Percentiles rank a stretch among this genome's conserved stretches.
Evolutionary conservation across 2,329 filamentous ascomycete genomes (phyloP).

Genomic region (Aspergillus sp.): DNA sequence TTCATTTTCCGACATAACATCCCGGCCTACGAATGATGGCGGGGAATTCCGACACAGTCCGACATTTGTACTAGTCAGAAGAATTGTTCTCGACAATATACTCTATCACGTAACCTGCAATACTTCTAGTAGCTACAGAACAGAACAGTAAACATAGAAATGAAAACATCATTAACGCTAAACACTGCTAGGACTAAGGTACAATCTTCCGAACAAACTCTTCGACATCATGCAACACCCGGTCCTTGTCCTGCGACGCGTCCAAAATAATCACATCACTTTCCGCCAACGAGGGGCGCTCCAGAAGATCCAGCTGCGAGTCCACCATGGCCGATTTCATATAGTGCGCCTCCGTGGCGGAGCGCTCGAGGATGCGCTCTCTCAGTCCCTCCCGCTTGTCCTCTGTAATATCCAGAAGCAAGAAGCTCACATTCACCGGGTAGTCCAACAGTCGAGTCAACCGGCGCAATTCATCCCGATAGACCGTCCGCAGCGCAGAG

Average conservation of each 20-base stretch:
- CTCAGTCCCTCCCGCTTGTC: constrained; percentile 37
- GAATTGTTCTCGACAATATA: no score
- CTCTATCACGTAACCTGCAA: no score
- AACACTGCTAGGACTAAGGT: no score
- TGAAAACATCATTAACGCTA: no score
- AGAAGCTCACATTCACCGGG: constrained; percentile 34
- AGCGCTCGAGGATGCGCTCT: constrained; percentile 44
- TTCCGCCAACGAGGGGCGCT: constrained; percentile 45
- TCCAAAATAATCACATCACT: constrained; percentile 23
- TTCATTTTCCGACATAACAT: no score
- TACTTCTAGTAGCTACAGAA: no score
- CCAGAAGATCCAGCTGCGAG: constrained; percentile 51
- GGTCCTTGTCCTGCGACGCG: constrained; percentile 6
- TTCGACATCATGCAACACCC: constrained; percentile 7
- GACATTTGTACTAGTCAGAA: no score
- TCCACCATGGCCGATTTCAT: constrained; percentile 56
- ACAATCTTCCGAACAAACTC: neutral
- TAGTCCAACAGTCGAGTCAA: constrained; percentile 18
- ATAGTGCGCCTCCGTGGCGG: constrained; percentile 45
- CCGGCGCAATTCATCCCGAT: constrained; percentile 54
- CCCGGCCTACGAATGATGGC: no score
- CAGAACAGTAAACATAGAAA: no score
- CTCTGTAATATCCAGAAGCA: constrained; percentile 30
- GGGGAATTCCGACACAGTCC: no score
- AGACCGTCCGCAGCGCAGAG: constrained; percentile 53